These are phyloP conservation scores for Trichoderma semiorbis DNA, from an alignment of 2,329 filamentous ascomycete species.

Conservation along the genomic window DNA sequence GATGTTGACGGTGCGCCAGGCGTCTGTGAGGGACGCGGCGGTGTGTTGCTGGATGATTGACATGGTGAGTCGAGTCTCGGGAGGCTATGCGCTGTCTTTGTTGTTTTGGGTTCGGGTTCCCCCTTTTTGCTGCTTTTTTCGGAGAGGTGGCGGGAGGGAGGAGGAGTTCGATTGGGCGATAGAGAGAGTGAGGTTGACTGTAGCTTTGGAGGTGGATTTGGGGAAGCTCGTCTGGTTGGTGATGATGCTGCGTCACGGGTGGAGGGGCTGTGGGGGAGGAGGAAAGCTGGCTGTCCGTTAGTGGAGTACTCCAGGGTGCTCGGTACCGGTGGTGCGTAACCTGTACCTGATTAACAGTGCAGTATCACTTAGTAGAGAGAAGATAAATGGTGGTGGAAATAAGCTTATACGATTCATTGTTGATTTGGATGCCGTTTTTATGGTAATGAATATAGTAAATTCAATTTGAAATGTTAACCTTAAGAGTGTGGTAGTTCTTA, in stretches of 20 bases:
- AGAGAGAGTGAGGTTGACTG: neutral
- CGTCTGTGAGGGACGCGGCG: slow-evolving; percentile 56
- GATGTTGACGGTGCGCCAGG: slow-evolving; percentile 89
- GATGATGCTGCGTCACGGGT: slow-evolving; percentile 34
- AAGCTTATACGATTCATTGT: neutral
- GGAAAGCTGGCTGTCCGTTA: neutral
- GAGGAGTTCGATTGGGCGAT: neutral
- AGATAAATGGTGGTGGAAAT: neutral
- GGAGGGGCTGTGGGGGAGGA: slow-evolving; percentile 26
- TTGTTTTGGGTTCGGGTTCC: neutral
- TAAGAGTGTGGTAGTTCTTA: neutral
- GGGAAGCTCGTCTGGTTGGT: slow-evolving; percentile 14
- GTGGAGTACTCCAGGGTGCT: neutral
- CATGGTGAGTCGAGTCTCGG: slow-evolving; percentile 39
- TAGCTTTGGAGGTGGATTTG: slow-evolving; percentile 12
- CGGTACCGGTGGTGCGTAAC: accelerated
- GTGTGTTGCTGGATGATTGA: slow-evolving; percentile 67
- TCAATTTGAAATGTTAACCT: neutral
- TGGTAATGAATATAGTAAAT: neutral
- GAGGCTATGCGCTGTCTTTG: neutral
- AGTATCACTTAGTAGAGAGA: neutral
- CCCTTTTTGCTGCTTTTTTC: neutral
- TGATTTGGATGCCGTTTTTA: neutral
- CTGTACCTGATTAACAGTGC: neutral
- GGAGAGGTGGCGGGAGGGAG: neutral